phyloP scores from a whole-genome alignment of 2,329 filamentous ascomycete species.

The Colletotrichum siamense region DNA sequence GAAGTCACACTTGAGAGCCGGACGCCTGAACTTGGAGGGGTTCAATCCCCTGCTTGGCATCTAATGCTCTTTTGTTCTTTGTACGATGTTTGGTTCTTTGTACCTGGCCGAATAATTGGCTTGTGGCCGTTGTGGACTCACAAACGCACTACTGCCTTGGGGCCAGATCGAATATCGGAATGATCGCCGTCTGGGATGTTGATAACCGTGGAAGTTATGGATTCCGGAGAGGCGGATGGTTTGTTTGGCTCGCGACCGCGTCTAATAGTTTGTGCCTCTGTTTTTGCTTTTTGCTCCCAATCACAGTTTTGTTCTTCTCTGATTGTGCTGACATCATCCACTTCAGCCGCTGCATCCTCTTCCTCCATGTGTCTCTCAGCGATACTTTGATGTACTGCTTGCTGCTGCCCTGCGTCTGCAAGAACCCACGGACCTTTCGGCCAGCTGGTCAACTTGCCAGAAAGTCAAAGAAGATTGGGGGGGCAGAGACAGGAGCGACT shows the following conservation, averaged over 20 bases:
- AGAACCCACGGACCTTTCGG: constrained; percentile 6
- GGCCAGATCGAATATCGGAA: background rate
- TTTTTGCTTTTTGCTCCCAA: constrained; percentile 1
- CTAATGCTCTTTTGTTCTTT: background rate
- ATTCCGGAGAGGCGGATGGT: background rate
- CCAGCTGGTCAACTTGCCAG: background rate
- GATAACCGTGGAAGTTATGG: background rate
- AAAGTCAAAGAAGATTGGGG: constrained; percentile 14
- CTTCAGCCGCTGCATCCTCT: constrained; percentile 8
- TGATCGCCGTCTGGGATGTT: constrained; percentile 9
- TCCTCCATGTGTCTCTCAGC: background rate
- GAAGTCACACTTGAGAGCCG: background rate
- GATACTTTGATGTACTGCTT: background rate
- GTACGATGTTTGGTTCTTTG: background rate
- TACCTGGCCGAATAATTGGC: background rate
- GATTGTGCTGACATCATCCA: constrained; percentile 21
- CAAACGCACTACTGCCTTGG: background rate
- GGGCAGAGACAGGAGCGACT: constrained; percentile 18
- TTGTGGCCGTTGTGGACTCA: constrained; percentile 1
- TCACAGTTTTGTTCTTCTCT: constrained; percentile 3
- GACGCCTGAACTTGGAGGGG: background rate
- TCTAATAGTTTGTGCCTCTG: constrained; percentile 17
- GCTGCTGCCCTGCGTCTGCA: background rate
- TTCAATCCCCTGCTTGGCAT: constrained; percentile 17
- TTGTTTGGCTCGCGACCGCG: background rate